phyloP scores from a whole-genome alignment of 495 filamentous ascomycete species.

The Penicillium paradoxum region DNA sequence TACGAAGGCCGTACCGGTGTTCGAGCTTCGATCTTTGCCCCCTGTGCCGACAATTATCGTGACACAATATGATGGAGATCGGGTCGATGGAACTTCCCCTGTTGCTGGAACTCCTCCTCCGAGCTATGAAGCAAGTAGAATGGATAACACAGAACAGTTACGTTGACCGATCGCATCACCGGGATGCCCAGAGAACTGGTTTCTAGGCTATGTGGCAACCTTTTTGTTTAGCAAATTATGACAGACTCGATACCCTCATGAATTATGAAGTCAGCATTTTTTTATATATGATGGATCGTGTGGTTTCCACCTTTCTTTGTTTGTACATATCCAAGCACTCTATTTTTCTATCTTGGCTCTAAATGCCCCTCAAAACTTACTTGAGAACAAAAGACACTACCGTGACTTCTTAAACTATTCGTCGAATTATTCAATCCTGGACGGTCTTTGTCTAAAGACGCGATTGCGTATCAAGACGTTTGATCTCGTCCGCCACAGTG shows the following conservation, averaged over 20 bases:
- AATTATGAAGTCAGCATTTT: background rate
- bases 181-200: background rate
- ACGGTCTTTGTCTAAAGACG: background rate
- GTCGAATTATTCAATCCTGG: background rate
- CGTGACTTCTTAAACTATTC: background rate
- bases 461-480: background rate
- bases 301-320: background rate
- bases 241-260: background rate
- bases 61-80: conserved; percentile 2
- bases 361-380: no score
- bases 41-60: conserved; percentile 3
- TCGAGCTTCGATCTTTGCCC: background rate
- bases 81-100: background rate
- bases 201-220: background rate
- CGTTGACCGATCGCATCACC: background rate
- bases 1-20: background rate
- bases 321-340: background rate
- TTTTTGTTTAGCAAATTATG: background rate
- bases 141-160: background rate
- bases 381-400: no score
- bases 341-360: background rate
- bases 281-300: background rate
- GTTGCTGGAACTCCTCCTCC: background rate
- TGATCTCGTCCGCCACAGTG: background rate
- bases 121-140: background rate